phyloP scores from a whole-genome alignment of 1,139 yeast species.

The Protomyces gravidus region DNA sequence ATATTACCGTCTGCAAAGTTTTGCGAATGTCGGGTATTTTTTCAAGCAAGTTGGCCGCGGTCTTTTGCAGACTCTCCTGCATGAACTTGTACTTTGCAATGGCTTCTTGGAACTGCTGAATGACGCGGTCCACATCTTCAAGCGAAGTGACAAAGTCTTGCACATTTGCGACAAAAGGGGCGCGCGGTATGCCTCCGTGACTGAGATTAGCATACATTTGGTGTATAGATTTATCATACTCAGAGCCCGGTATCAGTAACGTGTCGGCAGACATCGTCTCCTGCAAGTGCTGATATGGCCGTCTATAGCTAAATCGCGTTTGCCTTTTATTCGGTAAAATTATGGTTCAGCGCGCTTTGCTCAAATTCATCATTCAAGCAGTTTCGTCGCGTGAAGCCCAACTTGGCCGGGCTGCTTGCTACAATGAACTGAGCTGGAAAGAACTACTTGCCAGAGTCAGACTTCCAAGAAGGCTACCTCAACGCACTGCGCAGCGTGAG shows the following conservation, averaged over 20 bases:
- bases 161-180: slow-evolving; percentile 86
- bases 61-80: slow-evolving; percentile 66
- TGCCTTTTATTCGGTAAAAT: no score
- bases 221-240: background rate
- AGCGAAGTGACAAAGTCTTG: slow-evolving; percentile 64
- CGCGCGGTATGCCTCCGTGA: slow-evolving; percentile 83
- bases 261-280: background rate
- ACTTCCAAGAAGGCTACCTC: no score
- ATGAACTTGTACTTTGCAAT: slow-evolving; percentile 64
- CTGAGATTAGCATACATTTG: background rate
- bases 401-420: no score
- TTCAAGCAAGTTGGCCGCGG: slow-evolving; percentile 59
- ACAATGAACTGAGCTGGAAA: no score
- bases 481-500: no score
- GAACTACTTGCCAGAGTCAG: no score
- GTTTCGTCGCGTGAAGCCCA: no score
- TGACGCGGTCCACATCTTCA: slow-evolving; percentile 65
- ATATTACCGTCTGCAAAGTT: slow-evolving; percentile 67
- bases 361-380: no score
- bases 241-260: background rate
- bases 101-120: slow-evolving; percentile 67
- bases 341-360: no score
- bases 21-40: slow-evolving; percentile 89
- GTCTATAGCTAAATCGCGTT: no score
- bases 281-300: no score